A percentile compares a stretch with the other conserved stretches of the same genome.
Conservation (phyloP, 2,329 filamentous ascomycete genomes). For the Apiospora marii region DNA sequence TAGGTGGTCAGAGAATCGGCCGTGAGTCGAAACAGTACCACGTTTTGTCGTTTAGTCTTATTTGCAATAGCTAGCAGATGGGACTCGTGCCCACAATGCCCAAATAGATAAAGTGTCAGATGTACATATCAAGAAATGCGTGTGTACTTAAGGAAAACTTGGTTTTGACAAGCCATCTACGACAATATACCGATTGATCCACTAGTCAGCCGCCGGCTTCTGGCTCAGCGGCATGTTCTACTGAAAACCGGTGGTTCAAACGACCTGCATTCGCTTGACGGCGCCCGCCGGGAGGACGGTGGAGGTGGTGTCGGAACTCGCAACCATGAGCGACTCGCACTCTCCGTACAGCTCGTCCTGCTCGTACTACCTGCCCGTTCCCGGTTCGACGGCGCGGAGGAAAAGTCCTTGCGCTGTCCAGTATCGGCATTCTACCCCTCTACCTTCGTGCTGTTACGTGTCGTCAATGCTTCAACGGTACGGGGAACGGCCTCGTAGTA, state of each 20-base stretch:
- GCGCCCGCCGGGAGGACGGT: constrained; percentile 12
- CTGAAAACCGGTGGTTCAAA: not conserved
- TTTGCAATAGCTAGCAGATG: too few species aligned
- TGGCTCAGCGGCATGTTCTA: too few species aligned
- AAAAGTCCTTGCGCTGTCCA: constrained; percentile 36
- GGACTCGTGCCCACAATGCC: too few species aligned
- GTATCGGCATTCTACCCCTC: constrained; percentile 28
- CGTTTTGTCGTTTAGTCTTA: too few species aligned
- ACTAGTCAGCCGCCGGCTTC: too few species aligned
- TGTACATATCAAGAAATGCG: too few species aligned
- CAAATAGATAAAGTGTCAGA: too few species aligned
- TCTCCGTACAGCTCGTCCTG: constrained; percentile 30
- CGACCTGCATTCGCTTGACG: constrained; percentile 2
- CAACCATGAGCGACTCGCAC: not conserved
- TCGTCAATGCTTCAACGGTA: constrained; percentile 39
- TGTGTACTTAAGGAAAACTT: too few species aligned
- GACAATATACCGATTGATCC: too few species aligned
- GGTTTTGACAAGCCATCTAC: too few species aligned
- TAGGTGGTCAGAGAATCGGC: too few species aligned
- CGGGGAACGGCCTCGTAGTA: constrained; percentile 30
- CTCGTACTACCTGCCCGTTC: constrained; percentile 37
- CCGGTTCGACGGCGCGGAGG: constrained; percentile 32
- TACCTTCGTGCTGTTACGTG: constrained; percentile 47
- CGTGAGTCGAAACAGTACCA: too few species aligned
- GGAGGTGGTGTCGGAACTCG: constrained; percentile 29